A percentile compares a stretch with the other conserved stretches of the same genome.
Evolutionary conservation across 805 yeast species (phyloP).

Genomic region (Metschnikowia kunwiensis): DNA sequence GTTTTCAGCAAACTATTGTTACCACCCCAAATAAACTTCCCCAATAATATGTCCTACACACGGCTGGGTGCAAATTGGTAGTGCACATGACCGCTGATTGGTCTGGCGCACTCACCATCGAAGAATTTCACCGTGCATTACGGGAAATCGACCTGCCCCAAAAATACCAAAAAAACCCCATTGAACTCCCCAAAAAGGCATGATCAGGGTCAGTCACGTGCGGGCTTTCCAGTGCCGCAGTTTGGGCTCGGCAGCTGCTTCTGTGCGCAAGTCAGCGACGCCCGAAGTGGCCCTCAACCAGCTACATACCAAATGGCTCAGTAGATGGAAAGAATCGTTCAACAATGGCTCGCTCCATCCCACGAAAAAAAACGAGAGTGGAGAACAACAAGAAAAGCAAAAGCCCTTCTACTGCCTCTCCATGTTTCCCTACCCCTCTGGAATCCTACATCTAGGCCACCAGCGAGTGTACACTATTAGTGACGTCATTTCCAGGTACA

Average conservation of each 20-base stretch:
- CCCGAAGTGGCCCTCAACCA: slow-evolving; percentile 20
- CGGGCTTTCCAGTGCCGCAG: not conserved
- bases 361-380: slow-evolving; percentile 7
- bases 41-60: too few relatives aligned
- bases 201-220: too few relatives aligned
- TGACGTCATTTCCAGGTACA: slow-evolving; percentile 77
- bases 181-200: too few relatives aligned
- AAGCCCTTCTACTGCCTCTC: slow-evolving; percentile 60
- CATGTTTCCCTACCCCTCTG: slow-evolving; percentile 97
- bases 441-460: slow-evolving; percentile 90
- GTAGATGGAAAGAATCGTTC: slow-evolving; percentile 42
- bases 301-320: slow-evolving; percentile 53
- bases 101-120: too few relatives aligned
- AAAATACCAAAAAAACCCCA: too few relatives aligned
- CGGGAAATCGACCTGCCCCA: too few relatives aligned
- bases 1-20: too few relatives aligned
- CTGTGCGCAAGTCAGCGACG: not conserved
- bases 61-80: too few relatives aligned
- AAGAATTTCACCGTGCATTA: too few relatives aligned
- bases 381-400: not conserved
- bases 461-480: slow-evolving; percentile 88
- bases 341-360: slow-evolving; percentile 39
- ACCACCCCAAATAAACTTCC: too few relatives aligned
- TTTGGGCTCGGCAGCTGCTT: not conserved
- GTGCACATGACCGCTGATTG: too few relatives aligned